Conservation (phyloP, 345 rosid genomes). For the Lepidium aucheri region DNA sequence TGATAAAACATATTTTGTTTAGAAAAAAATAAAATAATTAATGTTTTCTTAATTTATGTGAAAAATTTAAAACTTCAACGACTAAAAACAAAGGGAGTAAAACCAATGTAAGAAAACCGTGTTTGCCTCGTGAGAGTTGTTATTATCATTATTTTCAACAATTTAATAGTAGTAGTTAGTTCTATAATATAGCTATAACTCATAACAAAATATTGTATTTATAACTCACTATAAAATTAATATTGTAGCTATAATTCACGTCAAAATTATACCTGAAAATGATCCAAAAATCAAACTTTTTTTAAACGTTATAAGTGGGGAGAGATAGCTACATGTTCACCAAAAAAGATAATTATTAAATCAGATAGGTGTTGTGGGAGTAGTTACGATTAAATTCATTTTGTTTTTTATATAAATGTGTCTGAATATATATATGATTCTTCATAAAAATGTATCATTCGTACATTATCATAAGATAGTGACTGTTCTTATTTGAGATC, state of each 20-base stretch:
- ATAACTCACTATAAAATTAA: neutral
- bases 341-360: neutral
- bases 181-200: no score
- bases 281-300: neutral
- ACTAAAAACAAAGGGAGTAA: no score
- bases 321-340: neutral
- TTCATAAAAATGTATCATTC: neutral
- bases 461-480: neutral
- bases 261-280: neutral
- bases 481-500: slow-evolving; percentile 8
- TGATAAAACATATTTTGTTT: no score
- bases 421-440: neutral
- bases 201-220: neutral
- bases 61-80: no score
- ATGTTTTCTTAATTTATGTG: no score
- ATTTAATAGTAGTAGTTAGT: no score
- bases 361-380: slow-evolving; percentile 7
- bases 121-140: no score
- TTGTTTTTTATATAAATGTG: neutral
- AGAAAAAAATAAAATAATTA: no score
- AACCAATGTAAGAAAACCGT: no score
- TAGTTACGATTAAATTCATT: slow-evolving; percentile 15
- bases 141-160: neutral
- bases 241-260: neutral
- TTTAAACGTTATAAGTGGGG: neutral